Evolutionary conservation across 1,284 basidiomycete species (phyloP).

Genomic region (Cryptococcus maquisensis): DNA sequence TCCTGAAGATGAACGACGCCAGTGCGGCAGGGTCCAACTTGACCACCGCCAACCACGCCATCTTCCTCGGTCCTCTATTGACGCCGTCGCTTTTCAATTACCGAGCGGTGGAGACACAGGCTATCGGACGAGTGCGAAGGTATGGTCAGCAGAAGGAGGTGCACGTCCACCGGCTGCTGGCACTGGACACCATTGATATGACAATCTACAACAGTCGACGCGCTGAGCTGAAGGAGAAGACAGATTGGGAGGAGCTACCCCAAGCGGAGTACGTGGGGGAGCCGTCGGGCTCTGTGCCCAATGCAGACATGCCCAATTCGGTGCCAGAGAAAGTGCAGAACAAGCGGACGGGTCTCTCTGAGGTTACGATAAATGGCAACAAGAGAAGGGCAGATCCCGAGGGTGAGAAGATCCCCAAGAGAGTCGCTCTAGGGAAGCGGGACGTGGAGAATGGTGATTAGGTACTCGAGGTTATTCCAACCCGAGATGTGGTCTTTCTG

Average conservation of each 20-base stretch:
- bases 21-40: slow-evolving; percentile 89
- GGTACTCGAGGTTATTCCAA: not conserved
- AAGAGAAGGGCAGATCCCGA: not conserved
- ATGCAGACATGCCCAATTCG: not conserved
- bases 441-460: not conserved
- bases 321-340: slow-evolving; percentile 7
- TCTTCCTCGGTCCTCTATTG: slow-evolving; percentile 89
- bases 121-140: slow-evolving; percentile 78
- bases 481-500: not conserved
- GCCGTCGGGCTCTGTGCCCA: too few species aligned
- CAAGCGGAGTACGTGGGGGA: slow-evolving; percentile 19
- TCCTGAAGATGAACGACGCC: slow-evolving; percentile 89
- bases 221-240: slow-evolving; percentile 26
- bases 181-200: slow-evolving; percentile 76
- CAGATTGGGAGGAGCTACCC: slow-evolving; percentile 35
- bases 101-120: slow-evolving; percentile 80
- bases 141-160: slow-evolving; percentile 81
- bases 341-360: not conserved
- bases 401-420: not conserved
- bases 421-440: not conserved
- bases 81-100: slow-evolving; percentile 72
- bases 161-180: slow-evolving; percentile 74
- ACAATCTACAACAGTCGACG: slow-evolving; percentile 55
- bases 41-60: slow-evolving; percentile 88
- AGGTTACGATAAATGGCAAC: not conserved